Evolutionary conservation across 768 basidiomycete genomes (phyloP), one percentile per base, ranked within the genome.

Genomic region (Boletus patriciae): DNA sequence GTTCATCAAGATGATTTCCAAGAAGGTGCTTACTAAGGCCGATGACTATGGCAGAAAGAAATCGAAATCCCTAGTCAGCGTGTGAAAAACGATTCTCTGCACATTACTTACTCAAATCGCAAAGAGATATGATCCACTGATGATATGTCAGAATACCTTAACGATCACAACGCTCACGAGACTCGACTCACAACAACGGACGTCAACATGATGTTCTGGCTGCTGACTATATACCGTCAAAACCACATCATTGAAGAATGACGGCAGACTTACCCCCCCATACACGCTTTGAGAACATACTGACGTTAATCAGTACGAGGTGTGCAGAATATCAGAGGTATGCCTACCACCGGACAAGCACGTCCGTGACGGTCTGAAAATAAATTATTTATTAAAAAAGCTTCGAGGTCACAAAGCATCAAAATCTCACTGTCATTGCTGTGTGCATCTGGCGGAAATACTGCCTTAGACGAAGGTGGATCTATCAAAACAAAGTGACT

Each of bases 211-310:
- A 75, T 58, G 57, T 80, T 83, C 43, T 74, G 66, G 13, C 75
- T 68, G 72, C 83, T 84, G 19, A 64, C 62, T 64, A 15, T 27
- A 43, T 46, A 80, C 79, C 78, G n/a, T 64, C 21, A 50, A 37
- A 50, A 36, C 16, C 1, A 45, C 40, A 19, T 15, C 16, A 15
- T 8, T 6, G 11, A 40, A 21, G n/a, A 46, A 44, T 11, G 47
- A 55, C 7, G 34, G 18, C 4, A 52, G 21, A 71, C 81, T 63
- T 66, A 84, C 84, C 61, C 57, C 72, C 73, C 70, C 76, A 85
- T 21, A 84, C 73, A 6, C 83, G 75, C 49, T 66, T 70, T 25
- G 80, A 76, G 60, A 83, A 86, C 72, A 83, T 74, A 34, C 77
- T 37, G 16, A 2, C 3, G 1, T 11, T 12, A 6, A 44, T 60